Base-by-base conservation (phyloP, 2,329 filamentous ascomycete species). In the Nigrospora osmanthi region DNA sequence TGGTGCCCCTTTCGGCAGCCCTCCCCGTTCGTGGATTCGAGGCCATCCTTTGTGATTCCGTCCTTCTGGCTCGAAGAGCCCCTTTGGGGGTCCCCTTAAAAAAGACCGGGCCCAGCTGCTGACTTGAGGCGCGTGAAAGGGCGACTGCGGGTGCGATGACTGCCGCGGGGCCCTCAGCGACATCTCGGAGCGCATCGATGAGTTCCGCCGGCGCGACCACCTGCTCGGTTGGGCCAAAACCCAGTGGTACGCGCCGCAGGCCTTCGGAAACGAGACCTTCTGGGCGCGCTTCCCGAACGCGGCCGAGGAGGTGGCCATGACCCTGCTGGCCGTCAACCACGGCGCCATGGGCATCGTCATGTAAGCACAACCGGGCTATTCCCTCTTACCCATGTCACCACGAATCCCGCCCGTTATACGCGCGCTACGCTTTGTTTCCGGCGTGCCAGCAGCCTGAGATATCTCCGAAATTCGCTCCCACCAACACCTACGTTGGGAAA, bases 121-220 rank as follows among this genome's bases (percentile, higher is more conserved):
- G 23, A 28, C 23, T 6, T 10, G 23, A 28, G 23, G 23, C 23
- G 23, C 23, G 23, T 28, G 23, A 7, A 4, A 28, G 23, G 73
- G 73, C 41, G 69, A 69, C 54, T 75, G 73, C 49, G 73, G 72
- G 10, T 76, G 73, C 51, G 73, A 76, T 45, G 66, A 74, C 50
- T 76, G 73, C 52, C 48, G 62, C 2, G 69, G 67, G 11, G 51
- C 57, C 2, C 61, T 76, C 16, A 55, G 60, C 14, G 73, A 76
- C 51, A 65, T 76, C 23, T 59, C 65, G 1, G 56, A 55, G 9
- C 66, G 72, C 2, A 54, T 74, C 1, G 68, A 75, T 40, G 52
- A 57, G 1, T 66, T 69, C 32, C 54, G 59, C 15, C 50, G 54
- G 6, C 75, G 70, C 45, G 66, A 70, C 46, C 50, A 49, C 1